Evolutionary conservation across 495 filamentous ascomycete genomes (phyloP).

Genomic region (Tuber calosporum): DNA sequence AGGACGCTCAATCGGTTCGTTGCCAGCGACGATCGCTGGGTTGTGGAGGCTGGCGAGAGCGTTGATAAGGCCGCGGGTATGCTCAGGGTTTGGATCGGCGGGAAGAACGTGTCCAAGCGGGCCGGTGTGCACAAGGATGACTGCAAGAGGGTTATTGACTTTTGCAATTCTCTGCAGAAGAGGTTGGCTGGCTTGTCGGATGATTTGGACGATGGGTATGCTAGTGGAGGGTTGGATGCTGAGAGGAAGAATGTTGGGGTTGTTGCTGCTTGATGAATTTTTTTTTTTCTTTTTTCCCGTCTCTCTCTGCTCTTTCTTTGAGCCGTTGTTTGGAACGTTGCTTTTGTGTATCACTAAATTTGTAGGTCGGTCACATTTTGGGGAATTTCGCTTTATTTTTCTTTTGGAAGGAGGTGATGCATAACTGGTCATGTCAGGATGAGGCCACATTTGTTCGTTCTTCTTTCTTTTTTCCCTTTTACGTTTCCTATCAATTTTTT

Average conservation of each 20-base stretch:
- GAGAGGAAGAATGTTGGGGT: conserved; percentile 1
- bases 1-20: conserved; percentile 56
- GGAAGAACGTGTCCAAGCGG: conserved; percentile 43
- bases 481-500: background rate
- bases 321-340: background rate
- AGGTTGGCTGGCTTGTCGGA: conserved; percentile 34
- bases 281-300: background rate
- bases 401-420: background rate
- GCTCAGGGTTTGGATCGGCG: conserved; percentile 53
- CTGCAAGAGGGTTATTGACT: conserved; percentile 48
- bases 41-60: conserved; percentile 45
- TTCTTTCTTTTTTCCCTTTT: background rate
- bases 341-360: conserved; percentile 2
- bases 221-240: conserved; percentile 10
- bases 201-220: conserved; percentile 39
- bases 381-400: background rate
- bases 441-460: background rate
- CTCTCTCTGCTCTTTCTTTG: background rate
- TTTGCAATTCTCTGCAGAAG: conserved; percentile 35
- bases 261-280: background rate
- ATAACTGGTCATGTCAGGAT: background rate
- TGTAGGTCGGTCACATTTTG: background rate
- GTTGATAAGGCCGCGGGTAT: conserved; percentile 52
- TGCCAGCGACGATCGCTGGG: conserved; percentile 51
- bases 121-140: conserved; percentile 47